Conservation (phyloP, 306 rosid species). For the Rubus idaeus region DNA sequence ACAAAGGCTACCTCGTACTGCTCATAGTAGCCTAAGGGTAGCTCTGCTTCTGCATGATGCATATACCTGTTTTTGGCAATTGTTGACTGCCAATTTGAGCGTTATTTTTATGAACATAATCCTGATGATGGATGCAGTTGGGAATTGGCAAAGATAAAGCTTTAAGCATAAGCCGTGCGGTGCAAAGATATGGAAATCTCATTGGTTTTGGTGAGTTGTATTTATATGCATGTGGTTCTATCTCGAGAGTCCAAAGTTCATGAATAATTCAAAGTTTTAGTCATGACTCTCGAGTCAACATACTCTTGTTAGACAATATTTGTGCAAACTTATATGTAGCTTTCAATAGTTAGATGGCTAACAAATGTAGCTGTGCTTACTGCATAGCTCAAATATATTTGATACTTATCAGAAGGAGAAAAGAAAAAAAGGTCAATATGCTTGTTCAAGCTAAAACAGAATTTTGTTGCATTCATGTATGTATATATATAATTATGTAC, state of each 20-base stretch:
- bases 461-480: background rate
- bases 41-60: background rate
- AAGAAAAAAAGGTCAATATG: background rate
- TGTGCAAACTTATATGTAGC: background rate
- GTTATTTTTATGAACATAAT: slow-evolving; percentile 8
- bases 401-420: background rate
- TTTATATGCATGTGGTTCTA: background rate
- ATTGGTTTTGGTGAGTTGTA: slow-evolving; percentile 57
- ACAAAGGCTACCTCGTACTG: background rate
- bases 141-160: slow-evolving; percentile 66
- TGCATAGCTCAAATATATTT: background rate
- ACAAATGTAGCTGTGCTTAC: background rate
- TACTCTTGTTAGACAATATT: background rate
- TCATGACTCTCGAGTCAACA: background rate
- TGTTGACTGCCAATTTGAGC: background rate
- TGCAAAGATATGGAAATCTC: slow-evolving; percentile 67
- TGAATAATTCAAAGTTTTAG: background rate
- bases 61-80: background rate
- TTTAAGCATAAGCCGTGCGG: slow-evolving; percentile 38
- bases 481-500: background rate
- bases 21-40: background rate
- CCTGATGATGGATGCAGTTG: slow-evolving; percentile 39
- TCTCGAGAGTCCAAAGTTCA: background rate
- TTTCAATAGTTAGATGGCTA: background rate
- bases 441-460: background rate